Evolutionary conservation across 192 early-diverging fungal genomes (phyloP).

Genomic region (Mortierella hygrophila): DNA sequence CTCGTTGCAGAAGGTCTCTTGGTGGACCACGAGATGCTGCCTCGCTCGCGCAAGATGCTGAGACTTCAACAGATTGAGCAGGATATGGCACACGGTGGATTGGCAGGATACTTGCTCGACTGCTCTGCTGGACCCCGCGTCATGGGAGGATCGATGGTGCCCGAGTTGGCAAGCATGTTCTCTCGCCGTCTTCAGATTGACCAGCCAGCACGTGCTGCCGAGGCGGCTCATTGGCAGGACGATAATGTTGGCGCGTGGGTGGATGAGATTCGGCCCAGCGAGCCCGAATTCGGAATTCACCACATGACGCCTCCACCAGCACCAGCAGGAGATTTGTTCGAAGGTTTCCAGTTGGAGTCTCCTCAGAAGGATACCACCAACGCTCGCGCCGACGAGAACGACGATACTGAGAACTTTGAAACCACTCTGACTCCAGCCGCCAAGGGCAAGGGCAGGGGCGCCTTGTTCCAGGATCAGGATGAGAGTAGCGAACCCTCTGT

Average conservation of each 20-base stretch:
- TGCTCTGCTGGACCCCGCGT: conserved; percentile 41
- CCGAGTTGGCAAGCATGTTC: conserved; percentile 54
- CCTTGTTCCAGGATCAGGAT: conserved; percentile 33
- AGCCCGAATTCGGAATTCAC: conserved; percentile 9
- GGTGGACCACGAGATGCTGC: conserved; percentile 49
- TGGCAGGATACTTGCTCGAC: conserved; percentile 50
- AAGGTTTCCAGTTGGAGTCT: conserved; percentile 52
- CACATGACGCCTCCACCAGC: conserved; percentile 33
- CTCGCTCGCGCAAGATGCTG: conserved; percentile 50
- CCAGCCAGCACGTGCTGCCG: conserved; percentile 14
- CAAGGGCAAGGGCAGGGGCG: conserved; percentile 14
- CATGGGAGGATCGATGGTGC: conserved; percentile 43
- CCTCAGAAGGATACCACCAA: conserved; percentile 34
- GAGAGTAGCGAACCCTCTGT: conserved; percentile 12
- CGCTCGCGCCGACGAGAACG: conserved; percentile 18
- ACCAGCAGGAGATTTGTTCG: conserved; percentile 29
- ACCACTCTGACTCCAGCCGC: not conserved
- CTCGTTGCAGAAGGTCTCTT: conserved; percentile 59
- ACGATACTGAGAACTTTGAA: not conserved
- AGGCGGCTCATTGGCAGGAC: conserved; percentile 50
- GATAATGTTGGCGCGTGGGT: conserved; percentile 54
- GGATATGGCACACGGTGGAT: conserved; percentile 43
- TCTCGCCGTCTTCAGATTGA: conserved; percentile 51
- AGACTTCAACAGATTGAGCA: conserved; percentile 53
- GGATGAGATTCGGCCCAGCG: conserved; percentile 33